These are phyloP conservation scores for Dendrocalamus sinicus DNA, from an alignment of 176 grass and related monocot species.

Conservation along the genomic window DNA sequence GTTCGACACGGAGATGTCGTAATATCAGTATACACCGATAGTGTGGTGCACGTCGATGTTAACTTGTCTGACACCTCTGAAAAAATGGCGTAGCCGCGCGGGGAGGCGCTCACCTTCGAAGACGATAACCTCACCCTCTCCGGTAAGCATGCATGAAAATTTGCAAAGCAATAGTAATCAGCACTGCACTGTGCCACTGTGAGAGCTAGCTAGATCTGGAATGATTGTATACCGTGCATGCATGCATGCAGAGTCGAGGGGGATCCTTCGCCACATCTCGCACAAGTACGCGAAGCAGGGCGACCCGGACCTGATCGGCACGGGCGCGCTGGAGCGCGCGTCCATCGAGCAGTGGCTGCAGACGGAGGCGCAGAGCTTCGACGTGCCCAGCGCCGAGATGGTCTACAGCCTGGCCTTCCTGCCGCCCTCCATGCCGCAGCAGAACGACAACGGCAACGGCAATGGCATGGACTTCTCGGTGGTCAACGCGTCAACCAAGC, in stretches of 20 bases:
- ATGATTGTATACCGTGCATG: neutral
- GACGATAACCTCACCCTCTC: constrained; percentile 73
- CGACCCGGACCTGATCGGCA: constrained; percentile 70
- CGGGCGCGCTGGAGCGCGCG: constrained; percentile 80
- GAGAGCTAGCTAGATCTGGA: neutral
- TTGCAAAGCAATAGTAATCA: neutral
- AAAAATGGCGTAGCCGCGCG: constrained; percentile 49
- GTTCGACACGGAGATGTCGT: too few relatives aligned
- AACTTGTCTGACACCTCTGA: neutral
- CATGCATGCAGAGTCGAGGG: constrained; percentile 62
- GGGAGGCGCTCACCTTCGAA: constrained; percentile 96
- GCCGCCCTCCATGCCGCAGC: constrained; percentile 36
- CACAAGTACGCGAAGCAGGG: constrained; percentile 75
- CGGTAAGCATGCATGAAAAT: constrained; percentile 49
- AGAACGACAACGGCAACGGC: constrained; percentile 22
- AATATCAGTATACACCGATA: neutral
- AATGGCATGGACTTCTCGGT: neutral
- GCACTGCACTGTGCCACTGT: neutral
- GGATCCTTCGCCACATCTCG: constrained; percentile 80
- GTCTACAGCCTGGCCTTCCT: constrained; percentile 77
- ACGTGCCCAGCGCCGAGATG: constrained; percentile 74
- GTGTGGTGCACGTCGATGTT: neutral
- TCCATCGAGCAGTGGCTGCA: constrained; percentile 97
- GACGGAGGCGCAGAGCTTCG: constrained; percentile 92
- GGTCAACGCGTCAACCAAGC: constrained; percentile 26